Conservation (phyloP, 768 basidiomycete species). For the Agrocybe chaxingu region DNA sequence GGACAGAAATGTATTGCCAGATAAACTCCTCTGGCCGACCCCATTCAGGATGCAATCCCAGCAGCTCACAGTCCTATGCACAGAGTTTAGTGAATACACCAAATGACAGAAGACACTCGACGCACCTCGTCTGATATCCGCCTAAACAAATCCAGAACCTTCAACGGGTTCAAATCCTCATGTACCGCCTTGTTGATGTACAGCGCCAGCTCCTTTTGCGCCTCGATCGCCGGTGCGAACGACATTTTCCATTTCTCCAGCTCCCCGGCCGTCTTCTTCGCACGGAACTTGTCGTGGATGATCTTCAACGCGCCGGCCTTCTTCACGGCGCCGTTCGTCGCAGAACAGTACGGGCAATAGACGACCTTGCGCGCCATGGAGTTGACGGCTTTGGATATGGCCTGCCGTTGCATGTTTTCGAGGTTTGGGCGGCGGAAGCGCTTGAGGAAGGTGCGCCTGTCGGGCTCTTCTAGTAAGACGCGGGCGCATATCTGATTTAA, state of each 20-base stretch:
- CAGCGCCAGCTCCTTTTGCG: conserved; percentile 81
- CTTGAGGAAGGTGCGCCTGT: conserved; percentile 79
- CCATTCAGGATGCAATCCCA: conserved; percentile 84
- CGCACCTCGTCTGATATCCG: conserved; percentile 87
- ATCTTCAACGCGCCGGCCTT: conserved; percentile 94
- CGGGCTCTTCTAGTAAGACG: conserved; percentile 83
- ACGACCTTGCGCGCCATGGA: conserved; percentile 84
- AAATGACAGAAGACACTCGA: neutral
- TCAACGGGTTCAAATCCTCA: conserved; percentile 93
- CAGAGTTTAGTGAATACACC: neutral
- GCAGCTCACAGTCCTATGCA: conserved; percentile 85
- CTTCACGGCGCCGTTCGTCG: conserved; percentile 94
- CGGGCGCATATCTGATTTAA: conserved; percentile 77
- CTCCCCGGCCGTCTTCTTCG: conserved; percentile 87
- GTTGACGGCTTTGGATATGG: conserved; percentile 82
- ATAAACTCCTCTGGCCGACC: conserved; percentile 96
- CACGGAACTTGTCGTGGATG: conserved; percentile 95
- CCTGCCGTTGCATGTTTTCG: conserved; percentile 88
- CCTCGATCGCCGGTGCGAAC: conserved; percentile 78
- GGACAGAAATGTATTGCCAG: conserved; percentile 99
- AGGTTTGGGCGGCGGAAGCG: conserved; percentile 89
- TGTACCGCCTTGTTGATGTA: conserved; percentile 85
- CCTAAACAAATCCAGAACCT: conserved; percentile 89
- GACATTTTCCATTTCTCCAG: conserved; percentile 84
- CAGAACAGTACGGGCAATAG: conserved; percentile 90